Conservation (phyloP, 352 stramenopile species). For the Nothophytophthora sp. region DNA sequence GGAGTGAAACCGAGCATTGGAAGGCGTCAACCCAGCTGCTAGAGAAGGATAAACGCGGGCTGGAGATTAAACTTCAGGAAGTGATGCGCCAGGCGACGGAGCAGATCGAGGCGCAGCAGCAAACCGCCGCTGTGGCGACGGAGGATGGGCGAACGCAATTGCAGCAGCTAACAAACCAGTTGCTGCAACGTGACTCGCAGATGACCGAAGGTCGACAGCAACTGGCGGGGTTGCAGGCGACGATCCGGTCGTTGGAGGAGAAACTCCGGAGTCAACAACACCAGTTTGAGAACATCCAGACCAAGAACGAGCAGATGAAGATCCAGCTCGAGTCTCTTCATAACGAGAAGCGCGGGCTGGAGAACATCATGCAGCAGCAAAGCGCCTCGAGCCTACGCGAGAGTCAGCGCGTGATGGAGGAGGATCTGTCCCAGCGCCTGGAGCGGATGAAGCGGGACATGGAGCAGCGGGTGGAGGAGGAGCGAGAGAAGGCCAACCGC, state of each 20-base stretch:
- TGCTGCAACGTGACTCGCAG: constrained; percentile 48
- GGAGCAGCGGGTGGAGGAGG: constrained; percentile 38
- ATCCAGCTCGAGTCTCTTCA: constrained; percentile 33
- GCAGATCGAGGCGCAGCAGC: constrained; percentile 49
- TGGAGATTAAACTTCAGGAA: constrained; percentile 54
- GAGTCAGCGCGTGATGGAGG: constrained; percentile 26
- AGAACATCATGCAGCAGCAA: constrained; percentile 22
- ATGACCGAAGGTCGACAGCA: constrained; percentile 48
- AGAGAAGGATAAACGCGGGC: constrained; percentile 50
- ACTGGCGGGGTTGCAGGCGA: constrained; percentile 30
- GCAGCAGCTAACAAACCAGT: constrained; percentile 35
- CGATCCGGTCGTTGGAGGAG: constrained; percentile 28
- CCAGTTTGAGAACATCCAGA: constrained; percentile 29
- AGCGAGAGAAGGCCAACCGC: constrained; percentile 41
- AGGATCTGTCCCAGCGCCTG: constrained; percentile 37
- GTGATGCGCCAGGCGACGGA: constrained; percentile 49
- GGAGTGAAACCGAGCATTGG: constrained; percentile 37
- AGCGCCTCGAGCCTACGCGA: constrained; percentile 15
- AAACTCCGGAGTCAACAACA: constrained; percentile 37
- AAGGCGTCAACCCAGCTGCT: constrained; percentile 34
- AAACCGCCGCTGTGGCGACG: constrained; percentile 38
- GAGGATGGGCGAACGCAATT: constrained; percentile 47
- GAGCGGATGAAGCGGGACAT: constrained; percentile 43
- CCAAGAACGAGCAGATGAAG: constrained; percentile 34
- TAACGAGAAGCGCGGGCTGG: constrained; percentile 40